Evolutionary conservation across 1,139 yeast species (phyloP).

Genomic region (Hanseniaspora gamundiae): DNA sequence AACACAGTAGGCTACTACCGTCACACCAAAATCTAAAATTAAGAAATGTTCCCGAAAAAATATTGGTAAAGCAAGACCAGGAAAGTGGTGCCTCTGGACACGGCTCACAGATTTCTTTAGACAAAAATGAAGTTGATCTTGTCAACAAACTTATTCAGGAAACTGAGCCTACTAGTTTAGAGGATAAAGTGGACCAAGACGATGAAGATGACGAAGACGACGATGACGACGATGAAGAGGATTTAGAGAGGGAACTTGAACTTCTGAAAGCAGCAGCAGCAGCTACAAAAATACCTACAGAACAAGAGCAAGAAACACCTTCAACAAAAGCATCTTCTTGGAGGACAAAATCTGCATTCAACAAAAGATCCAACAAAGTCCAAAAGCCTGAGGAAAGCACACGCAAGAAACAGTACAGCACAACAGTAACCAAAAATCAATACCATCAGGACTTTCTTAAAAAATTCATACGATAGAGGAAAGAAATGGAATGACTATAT

Average conservation of each 20-base stretch:
- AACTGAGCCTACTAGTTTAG: background rate
- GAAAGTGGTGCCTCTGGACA: too few species aligned
- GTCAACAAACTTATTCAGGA: background rate
- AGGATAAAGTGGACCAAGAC: background rate
- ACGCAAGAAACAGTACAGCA: too few species aligned
- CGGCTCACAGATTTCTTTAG: too few species aligned
- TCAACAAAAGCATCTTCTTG: background rate
- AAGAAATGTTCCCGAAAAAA: constrained; percentile 24
- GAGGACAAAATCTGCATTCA: background rate
- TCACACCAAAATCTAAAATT: constrained; percentile 60
- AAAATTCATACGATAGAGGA: background rate
- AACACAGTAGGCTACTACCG: constrained; percentile 58
- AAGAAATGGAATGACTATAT: background rate
- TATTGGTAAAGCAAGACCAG: background rate
- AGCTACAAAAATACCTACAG: background rate
- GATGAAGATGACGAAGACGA: background rate
- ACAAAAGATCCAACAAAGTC: background rate
- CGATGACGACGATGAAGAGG: too few species aligned
- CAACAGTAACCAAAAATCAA: background rate
- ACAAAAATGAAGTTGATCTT: too few species aligned
- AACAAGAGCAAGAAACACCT: background rate
- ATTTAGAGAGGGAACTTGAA: background rate
- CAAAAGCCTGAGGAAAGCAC: background rate
- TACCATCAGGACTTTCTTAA: background rate
- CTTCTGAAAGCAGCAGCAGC: background rate